Evolutionary conservation across 116 monocot genomes (phyloP).

Genomic region (Dioscorea cayenensis): DNA sequence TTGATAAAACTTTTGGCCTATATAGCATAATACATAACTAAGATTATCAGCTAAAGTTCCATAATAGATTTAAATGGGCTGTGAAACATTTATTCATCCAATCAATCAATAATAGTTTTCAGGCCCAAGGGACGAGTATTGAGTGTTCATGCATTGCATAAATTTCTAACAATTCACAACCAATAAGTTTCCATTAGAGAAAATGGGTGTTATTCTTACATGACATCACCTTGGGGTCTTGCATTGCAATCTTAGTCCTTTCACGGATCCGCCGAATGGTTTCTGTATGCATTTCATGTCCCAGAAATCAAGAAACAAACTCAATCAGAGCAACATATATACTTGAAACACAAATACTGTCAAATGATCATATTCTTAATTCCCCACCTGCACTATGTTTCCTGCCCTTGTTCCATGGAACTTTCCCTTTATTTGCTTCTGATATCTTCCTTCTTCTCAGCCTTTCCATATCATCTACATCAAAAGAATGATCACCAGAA

Average conservation of each 20-base stretch:
- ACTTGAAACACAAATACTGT: background rate
- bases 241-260: background rate
- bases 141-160: too few relatives aligned
- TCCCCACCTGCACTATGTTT: background rate
- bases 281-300: background rate
- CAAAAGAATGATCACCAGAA: background rate
- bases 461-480: background rate
- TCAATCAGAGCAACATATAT: background rate
- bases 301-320: background rate
- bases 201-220: too few relatives aligned
- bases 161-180: too few relatives aligned
- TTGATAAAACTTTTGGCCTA: too few relatives aligned
- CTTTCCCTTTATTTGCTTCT: background rate
- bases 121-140: too few relatives aligned
- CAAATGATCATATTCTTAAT: background rate
- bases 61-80: too few relatives aligned
- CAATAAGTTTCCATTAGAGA: too few relatives aligned
- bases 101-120: too few relatives aligned
- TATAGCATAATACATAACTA: too few relatives aligned
- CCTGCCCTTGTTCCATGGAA: constrained; percentile 2
- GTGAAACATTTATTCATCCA: too few relatives aligned
- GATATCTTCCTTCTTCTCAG: background rate
- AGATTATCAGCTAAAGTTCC: too few relatives aligned
- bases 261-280: background rate
- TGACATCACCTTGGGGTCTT: background rate